Evolutionary conservation across 2,329 filamentous ascomycete genomes (phyloP).

Genomic region (Sphaerulina musiva): DNA sequence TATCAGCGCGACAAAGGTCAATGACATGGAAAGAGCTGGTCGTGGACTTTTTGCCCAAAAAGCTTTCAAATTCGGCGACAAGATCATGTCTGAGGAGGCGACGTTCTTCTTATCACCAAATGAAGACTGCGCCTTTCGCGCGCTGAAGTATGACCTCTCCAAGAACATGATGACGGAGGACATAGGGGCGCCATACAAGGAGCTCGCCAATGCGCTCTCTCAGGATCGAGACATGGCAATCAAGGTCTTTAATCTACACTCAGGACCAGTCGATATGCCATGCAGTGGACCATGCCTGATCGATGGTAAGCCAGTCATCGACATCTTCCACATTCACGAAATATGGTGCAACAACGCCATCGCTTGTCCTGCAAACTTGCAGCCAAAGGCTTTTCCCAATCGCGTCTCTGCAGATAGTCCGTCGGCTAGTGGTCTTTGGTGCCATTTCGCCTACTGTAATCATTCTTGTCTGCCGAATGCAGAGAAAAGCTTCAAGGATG

Average conservation of each 20-base stretch:
- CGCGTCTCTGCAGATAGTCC: background rate
- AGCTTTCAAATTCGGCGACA: slow-evolving; percentile 5
- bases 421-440: slow-evolving; percentile 10
- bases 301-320: slow-evolving; percentile 12
- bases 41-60: slow-evolving; percentile 9
- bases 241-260: slow-evolving; percentile 9
- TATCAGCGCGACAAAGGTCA: background rate
- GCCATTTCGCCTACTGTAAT: slow-evolving; percentile 9
- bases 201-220: slow-evolving; percentile 4
- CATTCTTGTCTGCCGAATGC: slow-evolving; percentile 18
- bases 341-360: slow-evolving; percentile 13
- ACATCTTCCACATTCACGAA: slow-evolving; percentile 14
- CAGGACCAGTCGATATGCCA: slow-evolving; percentile 1
- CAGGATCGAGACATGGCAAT: background rate
- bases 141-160: slow-evolving; percentile 10
- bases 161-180: slow-evolving; percentile 15
- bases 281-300: background rate
- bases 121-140: slow-evolving; percentile 3
- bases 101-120: slow-evolving; percentile 4
- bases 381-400: slow-evolving; percentile 6
- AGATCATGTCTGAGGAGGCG: slow-evolving; percentile 9
- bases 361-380: background rate
- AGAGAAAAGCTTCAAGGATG: slow-evolving; percentile 12
- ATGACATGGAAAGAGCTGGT: background rate
- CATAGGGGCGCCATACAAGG: slow-evolving; percentile 11